Base-by-base conservation (phyloP, 257 asterid species). In the Nemophila menziesii region DNA sequence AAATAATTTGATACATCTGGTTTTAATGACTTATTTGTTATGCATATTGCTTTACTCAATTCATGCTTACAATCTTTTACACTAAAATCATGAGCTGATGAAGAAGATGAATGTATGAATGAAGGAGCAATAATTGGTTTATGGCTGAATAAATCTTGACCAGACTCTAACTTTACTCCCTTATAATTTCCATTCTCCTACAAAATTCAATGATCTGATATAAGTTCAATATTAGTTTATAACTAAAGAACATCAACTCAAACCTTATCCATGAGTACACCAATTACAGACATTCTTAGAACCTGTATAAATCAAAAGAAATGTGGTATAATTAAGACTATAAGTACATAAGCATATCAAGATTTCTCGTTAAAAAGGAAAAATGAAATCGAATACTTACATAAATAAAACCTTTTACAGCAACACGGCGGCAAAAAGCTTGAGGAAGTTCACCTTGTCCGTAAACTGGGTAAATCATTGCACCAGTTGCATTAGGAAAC, bases 91-190 rank as follows among this genome's bases (percentile, higher is more conserved):
- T 34, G 39, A 49, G n/a, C n/a, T n/a, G n/a, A n/a, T n/a, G n/a
- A n/a, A n/a, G n/a, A n/a, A n/a, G n/a, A n/a, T n/a, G n/a, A n/a
- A n/a, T n/a, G n/a, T n/a, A n/a, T n/a, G n/a, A 70, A 70, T 38
- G 90, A 74, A 22, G 98, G 87, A 62, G 79, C 82, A 61, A 84
- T 69, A 50, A 84, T 67, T 64, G 80, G 71, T 55, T 74, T 65
- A 48, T 72, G 60, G 78, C 98, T 70, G 78, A 71, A 66, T 62
- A 89, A 56, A 65, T 84, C 93, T 70, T 89, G 98, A 60, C 95
- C 98, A 51, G 94, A 80, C 60, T 42, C 76, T 72, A 89, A 70
- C 64, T 72, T 76, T 43, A 89, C 75, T 42, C 98, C 98, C 66
- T 67, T 75, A 55, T 74, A 84, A 38, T 57, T 60, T 58, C 72